A percentile compares a stretch with the other conserved stretches of the same genome.
phyloP scores from a whole-genome alignment of 345 rosid genomes.

The Pistacia atlantica region DNA sequence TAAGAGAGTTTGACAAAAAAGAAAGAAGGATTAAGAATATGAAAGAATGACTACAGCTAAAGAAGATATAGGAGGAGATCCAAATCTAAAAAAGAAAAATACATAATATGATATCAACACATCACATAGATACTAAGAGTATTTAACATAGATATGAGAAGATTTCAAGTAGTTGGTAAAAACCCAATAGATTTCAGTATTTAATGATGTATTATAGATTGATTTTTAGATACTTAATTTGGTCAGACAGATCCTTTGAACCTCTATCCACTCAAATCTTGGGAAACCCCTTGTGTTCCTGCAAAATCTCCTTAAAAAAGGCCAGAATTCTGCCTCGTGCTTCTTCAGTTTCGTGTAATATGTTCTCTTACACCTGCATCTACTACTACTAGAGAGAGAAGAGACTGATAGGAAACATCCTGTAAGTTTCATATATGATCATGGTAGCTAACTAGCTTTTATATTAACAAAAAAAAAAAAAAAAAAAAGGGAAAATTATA shows the following conservation, averaged over 20 bases:
- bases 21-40: constrained; percentile 17
- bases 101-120: constrained; percentile 13
- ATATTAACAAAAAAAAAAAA: not conserved
- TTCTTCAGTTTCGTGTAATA: constrained; percentile 36
- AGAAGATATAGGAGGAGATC: constrained; percentile 41
- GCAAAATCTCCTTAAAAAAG: constrained; percentile 51
- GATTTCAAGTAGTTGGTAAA: constrained; percentile 29
- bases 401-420: constrained; percentile 38
- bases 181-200: constrained; percentile 22
- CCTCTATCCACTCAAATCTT: constrained; percentile 36
- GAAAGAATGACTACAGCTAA: constrained; percentile 28
- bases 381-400: not conserved
- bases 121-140: constrained; percentile 35
- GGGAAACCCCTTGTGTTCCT: constrained; percentile 32
- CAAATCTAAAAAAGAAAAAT: constrained; percentile 13
- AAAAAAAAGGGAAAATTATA: not conserved
- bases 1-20: constrained; percentile 29
- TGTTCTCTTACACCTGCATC: constrained; percentile 6
- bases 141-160: constrained; percentile 51
- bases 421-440: constrained; percentile 26
- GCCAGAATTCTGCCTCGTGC: constrained; percentile 50
- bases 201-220: constrained; percentile 35
- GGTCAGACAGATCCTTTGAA: constrained; percentile 42
- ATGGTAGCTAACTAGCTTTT: constrained; percentile 12
- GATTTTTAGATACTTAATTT: constrained; percentile 31